Percentiles rank a stretch among this genome's conserved stretches.
Evolutionary conservation across 352 stramenopile genomes (phyloP).

Genomic region (Peronosclerospora sorghi): DNA sequence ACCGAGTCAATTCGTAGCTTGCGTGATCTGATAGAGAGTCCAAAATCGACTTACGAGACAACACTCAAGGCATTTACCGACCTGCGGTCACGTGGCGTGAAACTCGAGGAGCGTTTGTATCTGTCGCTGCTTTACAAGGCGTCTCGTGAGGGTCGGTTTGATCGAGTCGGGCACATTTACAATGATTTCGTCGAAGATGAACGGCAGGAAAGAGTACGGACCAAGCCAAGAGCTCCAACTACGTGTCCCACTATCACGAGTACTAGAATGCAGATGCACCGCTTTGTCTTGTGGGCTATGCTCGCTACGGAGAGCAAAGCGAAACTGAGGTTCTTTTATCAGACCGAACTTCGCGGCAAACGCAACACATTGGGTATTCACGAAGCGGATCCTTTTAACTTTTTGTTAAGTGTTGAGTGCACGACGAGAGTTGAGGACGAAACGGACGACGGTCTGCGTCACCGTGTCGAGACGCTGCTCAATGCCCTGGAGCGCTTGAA

Average conservation of each 20-base stretch:
- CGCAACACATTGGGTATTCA: constrained; percentile 35
- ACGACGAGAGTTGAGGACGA: constrained; percentile 29
- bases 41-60: constrained; percentile 11
- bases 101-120: constrained; percentile 31
- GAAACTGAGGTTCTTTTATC: constrained; percentile 32
- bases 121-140: constrained; percentile 59
- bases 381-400: constrained; percentile 57
- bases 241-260: constrained; percentile 33
- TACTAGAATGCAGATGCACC: constrained; percentile 44
- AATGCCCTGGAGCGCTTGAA: constrained; percentile 24
- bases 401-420: constrained; percentile 53
- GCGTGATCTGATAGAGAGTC: constrained; percentile 1
- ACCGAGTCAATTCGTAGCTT: not conserved
- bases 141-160: constrained; percentile 22
- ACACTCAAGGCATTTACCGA: constrained; percentile 29
- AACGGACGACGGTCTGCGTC: constrained; percentile 15
- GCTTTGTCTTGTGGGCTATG: constrained; percentile 56
- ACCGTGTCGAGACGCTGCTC: constrained; percentile 38
- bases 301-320: constrained; percentile 21
- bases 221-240: constrained; percentile 9
- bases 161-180: constrained; percentile 27
- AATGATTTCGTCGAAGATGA: constrained; percentile 30
- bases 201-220: constrained; percentile 12
- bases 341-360: constrained; percentile 26
- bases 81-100: constrained; percentile 5